These are phyloP conservation scores for Adansonia digitata DNA, from an alignment of 345 rosid species.

Conservation along the genomic window DNA sequence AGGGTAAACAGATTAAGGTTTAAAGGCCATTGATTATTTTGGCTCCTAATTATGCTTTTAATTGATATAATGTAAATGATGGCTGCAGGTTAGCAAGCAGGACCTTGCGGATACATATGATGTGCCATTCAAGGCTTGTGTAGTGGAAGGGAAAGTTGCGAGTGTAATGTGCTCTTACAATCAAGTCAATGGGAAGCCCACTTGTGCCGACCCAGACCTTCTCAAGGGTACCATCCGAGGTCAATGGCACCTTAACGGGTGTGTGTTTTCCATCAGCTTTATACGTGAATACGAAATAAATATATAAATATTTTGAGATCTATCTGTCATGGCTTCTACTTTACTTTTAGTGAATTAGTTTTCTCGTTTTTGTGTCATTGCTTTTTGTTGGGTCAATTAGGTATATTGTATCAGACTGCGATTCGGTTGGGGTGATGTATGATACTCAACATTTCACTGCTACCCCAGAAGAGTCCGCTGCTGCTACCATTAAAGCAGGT, in stretches of 20 bases:
- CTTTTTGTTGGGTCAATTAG: constrained; percentile 21
- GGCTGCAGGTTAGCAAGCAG: constrained; percentile 73
- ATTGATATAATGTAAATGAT: not conserved
- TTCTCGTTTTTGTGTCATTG: not conserved
- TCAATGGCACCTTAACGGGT: constrained; percentile 89
- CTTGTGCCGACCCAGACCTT: constrained; percentile 83
- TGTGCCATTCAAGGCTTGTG: constrained; percentile 86
- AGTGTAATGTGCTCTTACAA: constrained; percentile 99
- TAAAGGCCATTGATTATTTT: not conserved
- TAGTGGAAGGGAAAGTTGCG: constrained; percentile 76
- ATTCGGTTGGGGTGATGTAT: constrained; percentile 69
- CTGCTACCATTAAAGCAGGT: constrained; percentile 74
- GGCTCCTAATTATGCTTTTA: not conserved
- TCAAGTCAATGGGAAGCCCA: constrained; percentile 91
- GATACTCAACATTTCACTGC: constrained; percentile 72
- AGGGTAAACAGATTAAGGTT: not conserved
- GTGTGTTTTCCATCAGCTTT: constrained; percentile 5
- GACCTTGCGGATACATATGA: constrained; percentile 84
- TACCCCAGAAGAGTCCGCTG: constrained; percentile 86
- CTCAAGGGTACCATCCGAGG: constrained; percentile 80
- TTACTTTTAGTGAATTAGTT: not conserved
- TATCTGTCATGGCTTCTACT: not conserved
- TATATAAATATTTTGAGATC: too few species aligned
- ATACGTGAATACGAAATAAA: not conserved
- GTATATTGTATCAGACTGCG: constrained; percentile 91